These are phyloP conservation scores for Eimeria necatrix DNA, from an alignment of 169 alveolate species.

Conservation along the genomic window DNA sequence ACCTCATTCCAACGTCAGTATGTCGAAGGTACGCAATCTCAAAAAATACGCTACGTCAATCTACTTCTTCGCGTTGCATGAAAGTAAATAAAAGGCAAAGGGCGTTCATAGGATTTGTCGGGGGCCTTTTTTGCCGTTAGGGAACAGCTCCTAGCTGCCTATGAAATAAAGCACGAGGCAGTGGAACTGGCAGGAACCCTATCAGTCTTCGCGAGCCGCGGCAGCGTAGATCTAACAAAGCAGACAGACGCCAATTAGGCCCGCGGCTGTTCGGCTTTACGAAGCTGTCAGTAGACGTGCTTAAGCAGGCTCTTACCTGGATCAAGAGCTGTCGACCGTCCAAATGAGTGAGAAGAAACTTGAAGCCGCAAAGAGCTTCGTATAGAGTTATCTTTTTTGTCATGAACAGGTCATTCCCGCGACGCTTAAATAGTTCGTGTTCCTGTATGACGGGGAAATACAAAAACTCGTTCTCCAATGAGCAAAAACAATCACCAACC, in stretches of 20 bases:
- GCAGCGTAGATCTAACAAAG: constrained; percentile 39
- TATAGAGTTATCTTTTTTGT: constrained; percentile 92
- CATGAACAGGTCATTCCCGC: constrained; percentile 96
- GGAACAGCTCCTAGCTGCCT: neutral
- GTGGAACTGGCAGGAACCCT: neutral
- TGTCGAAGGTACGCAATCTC: too few species aligned
- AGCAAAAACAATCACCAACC: neutral
- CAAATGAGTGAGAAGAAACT: constrained; percentile 94
- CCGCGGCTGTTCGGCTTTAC: constrained; percentile 17
- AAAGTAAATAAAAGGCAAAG: neutral
- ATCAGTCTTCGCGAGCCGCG: constrained; percentile 77
- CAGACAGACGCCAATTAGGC: constrained; percentile 74
- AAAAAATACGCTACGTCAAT: too few species aligned
- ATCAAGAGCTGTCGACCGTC: constrained; percentile 95
- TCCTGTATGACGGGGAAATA: constrained; percentile 80
- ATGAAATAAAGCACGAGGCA: neutral
- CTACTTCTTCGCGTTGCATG: too few species aligned
- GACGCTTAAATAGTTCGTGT: constrained; percentile 95
- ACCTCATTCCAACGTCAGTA: neutral
- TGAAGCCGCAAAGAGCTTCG: constrained; percentile 97
- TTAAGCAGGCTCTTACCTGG: constrained; percentile 64
- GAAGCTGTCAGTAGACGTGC: too few species aligned
- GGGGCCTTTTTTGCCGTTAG: constrained; percentile 1
- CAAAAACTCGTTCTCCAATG: neutral
- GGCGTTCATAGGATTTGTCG: neutral